phyloP scores from a whole-genome alignment of 768 basidiomycete species.

The Panaeolus cyanescens region DNA sequence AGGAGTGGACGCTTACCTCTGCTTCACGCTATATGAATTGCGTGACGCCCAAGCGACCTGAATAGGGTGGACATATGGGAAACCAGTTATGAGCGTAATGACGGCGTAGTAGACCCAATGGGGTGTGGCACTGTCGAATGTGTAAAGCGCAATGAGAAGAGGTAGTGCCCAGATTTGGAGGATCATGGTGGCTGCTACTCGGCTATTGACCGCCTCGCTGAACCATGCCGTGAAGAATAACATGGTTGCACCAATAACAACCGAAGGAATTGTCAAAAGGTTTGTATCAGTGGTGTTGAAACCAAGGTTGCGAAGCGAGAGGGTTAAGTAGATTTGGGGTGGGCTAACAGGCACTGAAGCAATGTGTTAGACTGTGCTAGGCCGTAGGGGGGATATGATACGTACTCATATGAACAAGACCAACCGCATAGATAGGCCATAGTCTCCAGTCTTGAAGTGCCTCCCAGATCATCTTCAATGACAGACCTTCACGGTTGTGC shows the following conservation, averaged over 20 bases:
- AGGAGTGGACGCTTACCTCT: constrained; percentile 33
- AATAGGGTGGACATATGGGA: constrained; percentile 51
- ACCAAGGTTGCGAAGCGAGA: constrained; percentile 61
- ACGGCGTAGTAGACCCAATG: constrained; percentile 60
- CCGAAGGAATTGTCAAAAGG: constrained; percentile 62
- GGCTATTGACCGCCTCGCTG: constrained; percentile 58
- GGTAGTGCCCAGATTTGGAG: constrained; percentile 66
- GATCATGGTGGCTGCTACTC: constrained; percentile 52
- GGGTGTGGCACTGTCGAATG: constrained; percentile 46
- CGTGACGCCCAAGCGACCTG: constrained; percentile 61
- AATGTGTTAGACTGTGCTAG: background rate
- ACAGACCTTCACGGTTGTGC: constrained; percentile 72
- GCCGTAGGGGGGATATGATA: background rate
- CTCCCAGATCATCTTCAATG: constrained; percentile 46
- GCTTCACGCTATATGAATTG: constrained; percentile 62
- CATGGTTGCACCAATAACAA: constrained; percentile 49
- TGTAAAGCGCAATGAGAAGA: constrained; percentile 57
- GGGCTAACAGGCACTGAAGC: constrained; percentile 55
- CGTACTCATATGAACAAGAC: constrained; percentile 54
- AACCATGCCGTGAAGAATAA: constrained; percentile 50
- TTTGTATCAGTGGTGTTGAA: constrained; percentile 67
- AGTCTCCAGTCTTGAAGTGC: constrained; percentile 60
- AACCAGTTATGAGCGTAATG: constrained; percentile 55
- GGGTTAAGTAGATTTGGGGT: constrained; percentile 64
- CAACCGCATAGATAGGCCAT: constrained; percentile 67